A percentile compares a stretch with the other conserved stretches of the same genome.
Conservation (phyloP, 495 filamentous ascomycete species). For the Pyrenula massariospora region DNA sequence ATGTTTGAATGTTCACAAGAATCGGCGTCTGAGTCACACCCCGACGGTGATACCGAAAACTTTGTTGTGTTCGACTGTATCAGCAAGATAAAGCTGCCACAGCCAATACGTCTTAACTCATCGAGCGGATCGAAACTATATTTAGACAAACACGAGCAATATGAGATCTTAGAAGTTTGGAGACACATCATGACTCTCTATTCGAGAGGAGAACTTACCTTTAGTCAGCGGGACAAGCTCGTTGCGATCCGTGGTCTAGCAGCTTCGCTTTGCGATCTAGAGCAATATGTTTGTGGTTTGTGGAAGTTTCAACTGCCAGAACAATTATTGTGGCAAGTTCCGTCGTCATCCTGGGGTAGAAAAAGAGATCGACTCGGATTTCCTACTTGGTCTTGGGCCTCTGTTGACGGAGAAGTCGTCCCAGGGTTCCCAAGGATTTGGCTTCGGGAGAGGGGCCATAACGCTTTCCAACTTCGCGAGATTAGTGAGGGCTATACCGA, state of each 20-base stretch:
- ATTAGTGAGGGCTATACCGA: background rate
- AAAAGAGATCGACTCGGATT: constrained; percentile 3
- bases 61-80: background rate
- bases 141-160: background rate
- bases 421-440: background rate
- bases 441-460: background rate
- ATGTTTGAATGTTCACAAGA: background rate
- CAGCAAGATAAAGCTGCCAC: background rate
- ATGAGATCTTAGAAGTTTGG: background rate
- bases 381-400: constrained; percentile 14
- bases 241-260: constrained; percentile 14
- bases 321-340: background rate
- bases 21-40: background rate
- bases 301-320: background rate
- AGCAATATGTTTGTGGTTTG: background rate
- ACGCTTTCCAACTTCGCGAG: background rate
- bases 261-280: background rate
- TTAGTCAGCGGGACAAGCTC: constrained; percentile 8
- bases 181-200: constrained; percentile 3
- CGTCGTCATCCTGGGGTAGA: background rate
- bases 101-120: background rate
- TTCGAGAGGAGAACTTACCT: constrained; percentile 6
- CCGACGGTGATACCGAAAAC: background rate
- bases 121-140: background rate
- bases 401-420: constrained; percentile 4